Conservation (phyloP, 345 rosid genomes). For the Salix exigua region DNA sequence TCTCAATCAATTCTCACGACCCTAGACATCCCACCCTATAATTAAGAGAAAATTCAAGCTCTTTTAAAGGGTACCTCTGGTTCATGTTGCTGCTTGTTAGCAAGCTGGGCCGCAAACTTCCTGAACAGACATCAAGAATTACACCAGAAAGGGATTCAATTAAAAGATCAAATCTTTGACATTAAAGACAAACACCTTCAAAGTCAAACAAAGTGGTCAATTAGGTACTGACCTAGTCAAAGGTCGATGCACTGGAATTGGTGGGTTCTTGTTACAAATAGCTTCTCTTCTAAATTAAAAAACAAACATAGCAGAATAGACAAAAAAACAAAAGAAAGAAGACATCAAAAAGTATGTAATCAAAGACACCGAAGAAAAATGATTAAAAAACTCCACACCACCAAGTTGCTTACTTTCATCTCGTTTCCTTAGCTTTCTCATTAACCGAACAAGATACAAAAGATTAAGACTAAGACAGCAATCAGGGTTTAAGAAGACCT, state of each 20-base stretch:
- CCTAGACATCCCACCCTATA: neutral
- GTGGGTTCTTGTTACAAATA: conserved; percentile 43
- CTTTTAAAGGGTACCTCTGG: conserved; percentile 43
- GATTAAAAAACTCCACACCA: neutral
- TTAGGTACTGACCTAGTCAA: conserved; percentile 60
- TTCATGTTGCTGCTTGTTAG: conserved; percentile 54
- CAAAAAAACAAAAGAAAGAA: no score
- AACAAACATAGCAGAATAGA: no score
- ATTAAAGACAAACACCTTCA: neutral
- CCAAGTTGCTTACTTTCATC: neutral
- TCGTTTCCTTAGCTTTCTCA: neutral
- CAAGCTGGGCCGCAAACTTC: conserved; percentile 76
- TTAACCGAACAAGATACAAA: neutral
- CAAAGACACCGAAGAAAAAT: neutral
- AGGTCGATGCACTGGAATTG: conserved; percentile 66
- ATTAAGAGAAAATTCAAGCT: neutral
- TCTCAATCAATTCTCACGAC: neutral
- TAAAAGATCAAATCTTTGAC: neutral
- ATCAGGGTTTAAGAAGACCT: conserved; percentile 23
- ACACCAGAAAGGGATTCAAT: no score
- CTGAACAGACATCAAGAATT: conserved; percentile 36
- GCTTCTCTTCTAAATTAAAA: conserved; percentile 40
- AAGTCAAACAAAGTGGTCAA: neutral
- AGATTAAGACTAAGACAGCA: neutral
- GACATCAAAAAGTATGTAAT: neutral